Evolutionary conservation across 2,329 filamentous ascomycete species (phyloP).

Genomic region (Pestalotiopsis sp.): DNA sequence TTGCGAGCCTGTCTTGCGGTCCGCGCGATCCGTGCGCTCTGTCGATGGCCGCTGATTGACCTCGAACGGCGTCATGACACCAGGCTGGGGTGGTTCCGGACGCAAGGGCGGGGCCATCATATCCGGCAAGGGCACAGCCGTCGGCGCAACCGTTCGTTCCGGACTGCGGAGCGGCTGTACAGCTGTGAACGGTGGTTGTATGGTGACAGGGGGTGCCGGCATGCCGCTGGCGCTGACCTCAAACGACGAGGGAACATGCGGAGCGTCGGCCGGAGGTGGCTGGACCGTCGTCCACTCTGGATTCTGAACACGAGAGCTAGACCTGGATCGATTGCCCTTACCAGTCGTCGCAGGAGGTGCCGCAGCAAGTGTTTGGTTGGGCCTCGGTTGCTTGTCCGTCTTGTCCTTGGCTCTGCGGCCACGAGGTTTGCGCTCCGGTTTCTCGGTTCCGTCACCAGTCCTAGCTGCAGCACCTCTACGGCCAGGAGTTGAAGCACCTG

Average conservation of each 20-base stretch:
- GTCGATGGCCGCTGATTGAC: conserved; percentile 42
- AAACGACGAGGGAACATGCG: conserved; percentile 45
- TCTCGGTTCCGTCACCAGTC: conserved; percentile 48
- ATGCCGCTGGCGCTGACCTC: conserved; percentile 46
- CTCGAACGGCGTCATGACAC: conserved; percentile 52
- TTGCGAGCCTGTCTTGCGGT: conserved; percentile 51
- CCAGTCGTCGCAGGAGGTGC: conserved; percentile 41
- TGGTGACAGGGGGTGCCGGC: conserved; percentile 43
- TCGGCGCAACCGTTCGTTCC: conserved; percentile 25
- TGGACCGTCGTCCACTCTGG: conserved; percentile 40
- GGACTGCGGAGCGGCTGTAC: conserved; percentile 29
- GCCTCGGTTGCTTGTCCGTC: conserved; percentile 41
- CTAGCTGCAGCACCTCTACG: conserved; percentile 50
- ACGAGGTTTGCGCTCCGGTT: conserved; percentile 43
- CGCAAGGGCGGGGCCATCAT: conserved; percentile 60
- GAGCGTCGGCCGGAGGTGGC: conserved; percentile 39
- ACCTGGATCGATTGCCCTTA: conserved; percentile 55
- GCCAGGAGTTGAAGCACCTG: conserved; percentile 60
- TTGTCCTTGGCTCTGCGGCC: conserved; percentile 41
- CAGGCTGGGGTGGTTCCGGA: conserved; percentile 55
- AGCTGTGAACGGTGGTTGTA: conserved; percentile 29
- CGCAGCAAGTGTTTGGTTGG: conserved; percentile 48
- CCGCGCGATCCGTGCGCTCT: conserved; percentile 39
- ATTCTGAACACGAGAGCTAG: conserved; percentile 53
- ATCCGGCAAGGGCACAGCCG: conserved; percentile 46